phyloP scores from a whole-genome alignment of 768 basidiomycete genomes.

The Lepiota venenata region DNA sequence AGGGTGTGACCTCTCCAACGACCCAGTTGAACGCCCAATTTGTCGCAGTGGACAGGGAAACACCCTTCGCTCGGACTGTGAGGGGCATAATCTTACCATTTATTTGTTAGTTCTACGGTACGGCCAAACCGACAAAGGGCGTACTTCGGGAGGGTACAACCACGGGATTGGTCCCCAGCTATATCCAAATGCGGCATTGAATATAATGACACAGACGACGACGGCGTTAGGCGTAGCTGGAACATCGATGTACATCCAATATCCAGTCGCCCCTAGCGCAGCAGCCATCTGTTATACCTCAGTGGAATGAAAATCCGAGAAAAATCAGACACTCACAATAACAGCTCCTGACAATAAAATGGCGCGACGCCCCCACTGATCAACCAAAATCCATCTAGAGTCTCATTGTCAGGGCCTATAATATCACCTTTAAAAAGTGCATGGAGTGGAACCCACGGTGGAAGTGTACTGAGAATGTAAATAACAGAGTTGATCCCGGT shows the following conservation, averaged over 20 bases:
- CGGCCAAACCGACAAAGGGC: conserved; percentile 8
- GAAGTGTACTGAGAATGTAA: conserved; percentile 76
- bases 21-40: conserved; percentile 89
- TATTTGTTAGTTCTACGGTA: background rate
- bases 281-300: conserved; percentile 66
- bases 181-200: conserved; percentile 92
- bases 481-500: conserved; percentile 90
- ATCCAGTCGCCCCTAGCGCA: conserved; percentile 77
- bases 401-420: conserved; percentile 8
- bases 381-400: conserved; percentile 88
- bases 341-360: conserved; percentile 87
- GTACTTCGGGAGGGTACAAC: conserved; percentile 83
- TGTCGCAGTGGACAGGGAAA: conserved; percentile 89
- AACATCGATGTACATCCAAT: conserved; percentile 92
- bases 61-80: conserved; percentile 90
- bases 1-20: conserved; percentile 85
- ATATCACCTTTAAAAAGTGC: background rate
- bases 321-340: conserved; percentile 42
- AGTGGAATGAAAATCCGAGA: background rate
- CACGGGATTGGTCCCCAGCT: conserved; percentile 91
- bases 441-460: conserved; percentile 58
- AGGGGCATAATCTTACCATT: conserved; percentile 83
- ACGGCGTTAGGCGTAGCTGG: conserved; percentile 84
- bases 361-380: conserved; percentile 83
- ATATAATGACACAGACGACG: conserved; percentile 84